Conservation (phyloP, 2,329 filamentous ascomycete genomes). For the Cryphonectria japonica region DNA sequence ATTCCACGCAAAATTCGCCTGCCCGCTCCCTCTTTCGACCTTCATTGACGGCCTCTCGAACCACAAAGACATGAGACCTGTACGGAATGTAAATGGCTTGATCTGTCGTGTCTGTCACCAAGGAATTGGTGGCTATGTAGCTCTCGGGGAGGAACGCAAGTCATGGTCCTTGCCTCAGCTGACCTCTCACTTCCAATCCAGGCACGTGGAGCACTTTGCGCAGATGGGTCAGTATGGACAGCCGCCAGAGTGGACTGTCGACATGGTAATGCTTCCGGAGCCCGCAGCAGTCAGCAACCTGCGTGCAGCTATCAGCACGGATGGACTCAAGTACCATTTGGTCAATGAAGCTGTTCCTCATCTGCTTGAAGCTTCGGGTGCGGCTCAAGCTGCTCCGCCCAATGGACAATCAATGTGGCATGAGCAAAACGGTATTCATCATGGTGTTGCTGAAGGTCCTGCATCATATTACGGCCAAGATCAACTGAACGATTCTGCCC, state of each 20-base stretch:
- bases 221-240: conserved; percentile 31
- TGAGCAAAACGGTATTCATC: conserved; percentile 19
- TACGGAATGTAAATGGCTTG: conserved; percentile 58
- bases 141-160: conserved; percentile 40
- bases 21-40: conserved; percentile 59
- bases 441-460: conserved; percentile 14
- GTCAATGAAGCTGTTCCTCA: conserved; percentile 46
- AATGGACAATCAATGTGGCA: conserved; percentile 18
- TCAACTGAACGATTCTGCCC: conserved; percentile 1
- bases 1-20: conserved; percentile 61
- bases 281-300: conserved; percentile 39
- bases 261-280: conserved; percentile 51
- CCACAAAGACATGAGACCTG: conserved; percentile 59
- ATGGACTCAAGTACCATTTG: conserved; percentile 41
- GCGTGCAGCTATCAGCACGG: conserved; percentile 35
- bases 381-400: conserved; percentile 10
- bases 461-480: conserved; percentile 16
- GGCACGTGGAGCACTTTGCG: conserved; percentile 42
- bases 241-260: conserved; percentile 47
- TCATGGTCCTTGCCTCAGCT: conserved; percentile 63
- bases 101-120: conserved; percentile 58
- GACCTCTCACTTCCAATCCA: conserved; percentile 59
- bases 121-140: conserved; percentile 37
- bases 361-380: conserved; percentile 34
- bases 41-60: conserved; percentile 63